A percentile compares a stretch with the other conserved stretches of the same genome.
Conservation (phyloP, 495 filamentous ascomycete species). For the Hypoxylon lenormandii region DNA sequence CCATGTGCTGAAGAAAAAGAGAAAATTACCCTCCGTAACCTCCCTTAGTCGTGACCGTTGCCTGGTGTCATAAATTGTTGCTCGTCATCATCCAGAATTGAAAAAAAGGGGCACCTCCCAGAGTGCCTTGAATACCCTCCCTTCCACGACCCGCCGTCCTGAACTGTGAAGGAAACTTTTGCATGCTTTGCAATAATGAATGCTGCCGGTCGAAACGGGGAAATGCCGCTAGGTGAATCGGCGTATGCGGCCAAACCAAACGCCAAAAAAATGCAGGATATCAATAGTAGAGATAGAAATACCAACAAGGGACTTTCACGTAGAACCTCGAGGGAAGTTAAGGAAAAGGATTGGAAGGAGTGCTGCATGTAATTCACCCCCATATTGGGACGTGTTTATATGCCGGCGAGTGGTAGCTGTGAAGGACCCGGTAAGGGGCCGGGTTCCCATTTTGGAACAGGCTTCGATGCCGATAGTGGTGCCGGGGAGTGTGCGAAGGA, state of each 20-base stretch:
- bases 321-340: not conserved
- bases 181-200: conserved; percentile 28
- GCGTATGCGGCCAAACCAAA: conserved; percentile 29
- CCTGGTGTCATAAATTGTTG: conserved; percentile 41
- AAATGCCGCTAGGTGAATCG: conserved; percentile 4
- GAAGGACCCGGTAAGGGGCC: conserved; percentile 58
- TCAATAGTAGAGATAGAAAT: conserved; percentile 19
- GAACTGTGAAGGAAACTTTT: conserved; percentile 10
- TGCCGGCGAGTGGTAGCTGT: conserved; percentile 64
- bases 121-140: conserved; percentile 6
- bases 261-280: conserved; percentile 42
- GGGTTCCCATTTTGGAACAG: conserved; percentile 48
- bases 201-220: not conserved
- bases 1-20: conserved; percentile 11
- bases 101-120: conserved; percentile 8
- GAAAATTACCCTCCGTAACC: conserved; percentile 1
- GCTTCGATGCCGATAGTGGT: conserved; percentile 57
- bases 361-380: conserved; percentile 46
- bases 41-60: conserved; percentile 36
- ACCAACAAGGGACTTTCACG: conserved; percentile 4
- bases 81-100: conserved; percentile 41
- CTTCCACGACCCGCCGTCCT: not conserved
- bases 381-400: conserved; percentile 62
- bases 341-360: not conserved
- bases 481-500: conserved; percentile 51